Evolutionary conservation across 805 yeast genomes (phyloP), one percentile per base, ranked within the genome.

Genomic region (Sungouiella thailandica): DNA sequence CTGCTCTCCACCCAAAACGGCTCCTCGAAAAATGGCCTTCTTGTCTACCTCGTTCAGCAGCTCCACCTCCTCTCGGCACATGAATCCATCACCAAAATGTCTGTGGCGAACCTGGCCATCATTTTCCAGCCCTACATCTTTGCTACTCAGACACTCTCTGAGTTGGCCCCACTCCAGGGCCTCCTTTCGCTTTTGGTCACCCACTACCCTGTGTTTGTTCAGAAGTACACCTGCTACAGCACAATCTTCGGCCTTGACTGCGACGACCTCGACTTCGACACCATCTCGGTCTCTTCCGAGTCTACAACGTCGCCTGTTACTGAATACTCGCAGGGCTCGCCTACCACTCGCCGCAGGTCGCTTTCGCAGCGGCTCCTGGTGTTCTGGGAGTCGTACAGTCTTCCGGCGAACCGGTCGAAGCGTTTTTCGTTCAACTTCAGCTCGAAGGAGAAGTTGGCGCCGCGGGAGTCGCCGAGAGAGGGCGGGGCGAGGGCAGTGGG

Each of bases 81-180:
- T 25, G 45, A 42, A 23, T 43, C 36, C 2, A 24, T 38, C 2
- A 59, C 65, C 4, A 54, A 54, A 23, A 59, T 59, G 65, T 37
- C 56, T 5, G 35, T 49, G 10, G 41, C 46, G 22, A 58, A 58
- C 35, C 47, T 43, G 22, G 46, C 63, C 10, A 59, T 58, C 17
- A 52, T 59, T 18, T 59, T 58, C 39, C 62, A 55, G 36, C 65
- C 61, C 8, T 56, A 57, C 33, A 37, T 59, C 13, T 51, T 58
- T 27, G 41, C 40, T 18, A 39, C 47, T n/a, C 17, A 38, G 17
- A 31, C 28, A 7, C 36, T 43, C n/a, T 30, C 37, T 1, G 46
- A 39, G 12, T 41, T 46, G 23, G 33, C 32, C 20, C 29, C 36
- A 10, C 39, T 34, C 16, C 46, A 42, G 26, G 32, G 18, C 7